Evolutionary conservation across 805 yeast species (phyloP).

Genomic region (Zygosaccharomyces gambellarensis): DNA sequence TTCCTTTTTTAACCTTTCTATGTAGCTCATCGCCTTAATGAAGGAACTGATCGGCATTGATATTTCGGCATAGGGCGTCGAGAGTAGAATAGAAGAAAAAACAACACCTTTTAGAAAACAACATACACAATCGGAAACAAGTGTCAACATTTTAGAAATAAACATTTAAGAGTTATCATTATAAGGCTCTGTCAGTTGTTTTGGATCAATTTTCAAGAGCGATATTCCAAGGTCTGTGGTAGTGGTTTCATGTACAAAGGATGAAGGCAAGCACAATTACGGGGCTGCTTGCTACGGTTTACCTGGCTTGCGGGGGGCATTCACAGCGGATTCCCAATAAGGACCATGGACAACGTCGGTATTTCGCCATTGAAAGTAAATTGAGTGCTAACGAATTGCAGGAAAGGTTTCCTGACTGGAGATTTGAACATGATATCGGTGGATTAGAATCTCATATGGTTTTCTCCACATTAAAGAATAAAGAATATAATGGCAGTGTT

Average conservation of each 20-base stretch:
- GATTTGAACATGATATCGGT: conserved; percentile 60
- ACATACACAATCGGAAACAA: not conserved
- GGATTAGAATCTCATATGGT: conserved; percentile 61
- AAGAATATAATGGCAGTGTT: not conserved
- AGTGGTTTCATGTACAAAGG: not conserved
- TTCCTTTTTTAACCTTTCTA: not conserved
- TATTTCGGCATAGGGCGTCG: not conserved
- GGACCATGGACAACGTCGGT: conserved; percentile 49
- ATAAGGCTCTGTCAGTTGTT: not conserved
- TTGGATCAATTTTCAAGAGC: not conserved
- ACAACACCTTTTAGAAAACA: conserved; percentile 2
- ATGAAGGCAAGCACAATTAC: conserved; percentile 9
- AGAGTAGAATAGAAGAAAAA: not conserved
- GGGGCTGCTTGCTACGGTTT: conserved; percentile 5
- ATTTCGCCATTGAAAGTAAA: conserved; percentile 58
- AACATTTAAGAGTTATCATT: not conserved
- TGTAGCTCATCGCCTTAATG: not conserved
- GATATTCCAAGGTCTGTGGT: not conserved
- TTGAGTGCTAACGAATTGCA: conserved; percentile 37
- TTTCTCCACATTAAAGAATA: conserved; percentile 41
- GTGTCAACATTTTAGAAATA: not conserved
- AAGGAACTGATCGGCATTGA: not conserved
- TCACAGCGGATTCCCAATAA: conserved; percentile 35
- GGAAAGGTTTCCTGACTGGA: conserved; percentile 41
- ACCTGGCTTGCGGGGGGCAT: conserved; percentile 1